Evolutionary conservation across 306 rosid genomes (phyloP).

Genomic region (Carpinus viminea): DNA sequence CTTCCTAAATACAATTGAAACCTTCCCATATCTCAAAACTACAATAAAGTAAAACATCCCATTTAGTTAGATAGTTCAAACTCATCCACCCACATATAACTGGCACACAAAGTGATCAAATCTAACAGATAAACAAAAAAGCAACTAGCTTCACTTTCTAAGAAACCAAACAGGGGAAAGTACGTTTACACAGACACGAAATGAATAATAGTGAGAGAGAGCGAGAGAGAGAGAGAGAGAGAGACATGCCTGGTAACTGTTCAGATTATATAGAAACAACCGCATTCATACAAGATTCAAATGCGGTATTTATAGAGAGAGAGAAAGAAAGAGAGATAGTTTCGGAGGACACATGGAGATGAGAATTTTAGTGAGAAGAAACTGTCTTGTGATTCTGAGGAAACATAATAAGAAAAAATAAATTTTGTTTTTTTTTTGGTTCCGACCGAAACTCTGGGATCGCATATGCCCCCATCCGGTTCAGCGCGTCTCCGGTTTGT

Average conservation of each 20-base stretch:
- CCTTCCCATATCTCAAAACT: not conserved
- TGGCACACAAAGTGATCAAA: not conserved
- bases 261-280: conserved; percentile 17
- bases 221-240: not conserved
- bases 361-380: not conserved
- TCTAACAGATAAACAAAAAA: not conserved
- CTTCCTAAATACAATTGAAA: not conserved
- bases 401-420: not conserved
- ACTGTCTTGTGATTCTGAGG: not conserved
- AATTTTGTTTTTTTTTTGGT: not conserved
- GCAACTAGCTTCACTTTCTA: not conserved
- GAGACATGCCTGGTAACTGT: conserved; percentile 29
- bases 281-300: conserved; percentile 36
- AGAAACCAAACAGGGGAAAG: conserved; percentile 8
- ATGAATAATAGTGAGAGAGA: not conserved
- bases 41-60: conserved; percentile 3
- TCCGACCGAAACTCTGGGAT: conserved; percentile 33
- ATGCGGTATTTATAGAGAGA: conserved; percentile 12
- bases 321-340: not conserved
- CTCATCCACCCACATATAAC: not conserved
- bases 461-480: conserved; percentile 17
- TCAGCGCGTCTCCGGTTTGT: conserved; percentile 5
- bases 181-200: not conserved
- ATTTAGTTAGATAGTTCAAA: not conserved
- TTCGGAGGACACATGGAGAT: not conserved